Evolutionary conservation across 106 monocot genomes (phyloP), one percentile per base, ranked within the genome.

Genomic region (Iris macrosiphon): DNA sequence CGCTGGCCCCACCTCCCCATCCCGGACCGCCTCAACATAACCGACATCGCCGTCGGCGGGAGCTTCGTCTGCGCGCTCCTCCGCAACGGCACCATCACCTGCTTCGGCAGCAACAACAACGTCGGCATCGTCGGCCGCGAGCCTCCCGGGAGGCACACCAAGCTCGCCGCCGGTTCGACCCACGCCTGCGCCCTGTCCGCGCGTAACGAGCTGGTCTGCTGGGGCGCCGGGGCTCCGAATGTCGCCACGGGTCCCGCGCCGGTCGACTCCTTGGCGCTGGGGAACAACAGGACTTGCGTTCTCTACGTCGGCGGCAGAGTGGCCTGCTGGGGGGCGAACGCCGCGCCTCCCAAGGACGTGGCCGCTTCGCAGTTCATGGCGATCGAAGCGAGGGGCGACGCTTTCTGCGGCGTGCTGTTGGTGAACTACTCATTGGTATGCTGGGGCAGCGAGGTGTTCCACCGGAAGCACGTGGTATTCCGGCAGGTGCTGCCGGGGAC

Each of bases 31-130:
- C 12, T 57, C 1, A 64, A 40, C 24, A 51, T 83, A 23, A 29
- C 71, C 1, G 55, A 63, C 9, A 38, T 98, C 25, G 83, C 91
- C 21, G 87, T 91, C 20, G 98, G 98, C 14, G 40, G 45, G 14
- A 73, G 71, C 12, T 91, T 98, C 61, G 56, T 91, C 13, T 98
- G 98, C 49, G 80, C 75, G 26, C 7, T 71, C n/a, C 18, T 2
- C 20, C 25, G 23, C 10, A 7, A 5, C 29, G 68, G 59, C 3
- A 10, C 3, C 3, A 49, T 91, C 55, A 39, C 3, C 18, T 98
- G 98, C 69, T 83, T 75, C 46, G 83, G 98, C 0, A 29, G 37
- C 33, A 51, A 74, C 14, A 45, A 49, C 33, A 50, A 59, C 7
- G 21, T 0, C 2, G 66, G 57, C 0, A 70, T 78, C 19, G 69